A percentile compares a stretch with the other conserved stretches of the same genome.
Conservation (phyloP, 148 eudicot species). For the Selenicereus undatus region DNA sequence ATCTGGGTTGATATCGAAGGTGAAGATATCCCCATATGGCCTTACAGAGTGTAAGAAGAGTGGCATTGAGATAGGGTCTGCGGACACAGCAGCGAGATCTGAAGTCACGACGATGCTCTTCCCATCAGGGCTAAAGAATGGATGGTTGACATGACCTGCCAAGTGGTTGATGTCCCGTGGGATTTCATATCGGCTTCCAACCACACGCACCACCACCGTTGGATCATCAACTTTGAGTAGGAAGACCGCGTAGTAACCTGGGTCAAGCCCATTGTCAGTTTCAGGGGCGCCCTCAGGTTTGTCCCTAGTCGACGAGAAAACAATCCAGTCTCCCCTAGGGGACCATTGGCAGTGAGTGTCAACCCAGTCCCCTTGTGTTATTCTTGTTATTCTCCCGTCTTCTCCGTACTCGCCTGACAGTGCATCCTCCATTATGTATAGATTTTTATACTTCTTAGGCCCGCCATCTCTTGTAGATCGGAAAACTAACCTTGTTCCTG, state of each 20-base stretch:
- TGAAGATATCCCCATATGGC: constrained; percentile 1
- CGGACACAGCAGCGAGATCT: neutral
- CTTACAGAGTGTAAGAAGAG: neutral
- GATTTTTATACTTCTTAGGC: neutral
- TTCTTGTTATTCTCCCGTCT: neutral
- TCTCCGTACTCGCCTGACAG: neutral
- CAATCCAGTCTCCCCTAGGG: constrained; percentile 11
- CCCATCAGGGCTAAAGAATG: neutral
- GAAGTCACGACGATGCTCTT: neutral
- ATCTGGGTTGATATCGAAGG: neutral
- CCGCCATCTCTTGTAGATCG: constrained; percentile 13
- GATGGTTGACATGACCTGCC: neutral
- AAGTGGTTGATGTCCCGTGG: neutral
- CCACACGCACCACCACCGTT: neutral
- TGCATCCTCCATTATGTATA: constrained; percentile 11
- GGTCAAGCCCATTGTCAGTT: neutral
- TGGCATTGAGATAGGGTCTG: neutral
- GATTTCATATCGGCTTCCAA: neutral
- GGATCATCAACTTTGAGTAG: neutral
- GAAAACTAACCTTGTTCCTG: neutral
- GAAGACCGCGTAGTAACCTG: neutral
- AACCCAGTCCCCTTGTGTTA: neutral
- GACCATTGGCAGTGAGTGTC: constrained; percentile 9
- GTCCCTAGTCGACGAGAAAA: neutral
- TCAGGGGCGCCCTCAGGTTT: neutral